A percentile compares a stretch with the other conserved stretches of the same genome.
Conservation (phyloP, 257 asterid genomes). For the Nicotiana sylvestris region DNA sequence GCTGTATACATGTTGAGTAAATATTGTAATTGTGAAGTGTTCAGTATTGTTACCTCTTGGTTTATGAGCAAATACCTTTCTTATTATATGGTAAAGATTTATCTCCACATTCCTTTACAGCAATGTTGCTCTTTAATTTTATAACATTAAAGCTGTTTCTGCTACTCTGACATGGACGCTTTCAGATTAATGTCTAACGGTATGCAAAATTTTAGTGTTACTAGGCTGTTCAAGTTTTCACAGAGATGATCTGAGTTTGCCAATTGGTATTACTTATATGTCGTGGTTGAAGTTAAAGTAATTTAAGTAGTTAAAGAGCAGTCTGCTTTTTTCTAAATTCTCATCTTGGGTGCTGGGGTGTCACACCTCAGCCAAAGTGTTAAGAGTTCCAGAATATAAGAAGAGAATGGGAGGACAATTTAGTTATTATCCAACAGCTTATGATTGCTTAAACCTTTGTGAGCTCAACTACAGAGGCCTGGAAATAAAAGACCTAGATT, state of each 20-base stretch:
- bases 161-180: neutral
- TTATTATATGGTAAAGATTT: neutral
- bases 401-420: neutral
- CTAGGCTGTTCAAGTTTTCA: neutral
- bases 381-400: neutral
- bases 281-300: neutral
- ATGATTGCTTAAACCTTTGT: neutral
- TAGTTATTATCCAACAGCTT: neutral
- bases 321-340: neutral
- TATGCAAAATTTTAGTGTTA: neutral
- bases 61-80: neutral
- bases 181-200: neutral
- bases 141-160: neutral
- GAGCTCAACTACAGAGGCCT: neutral
- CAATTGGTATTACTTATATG: neutral
- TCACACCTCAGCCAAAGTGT: neutral
- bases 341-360: neutral
- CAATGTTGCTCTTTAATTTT: neutral
- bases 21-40: neutral
- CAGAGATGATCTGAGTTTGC: neutral
- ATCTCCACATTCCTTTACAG: neutral
- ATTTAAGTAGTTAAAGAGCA: neutral
- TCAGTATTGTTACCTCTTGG: neutral
- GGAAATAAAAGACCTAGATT: neutral
- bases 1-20: neutral